Percentiles rank a stretch among this genome's conserved stretches.
phyloP scores from a whole-genome alignment of 805 yeast species.

The Saturnispora halmiae region DNA sequence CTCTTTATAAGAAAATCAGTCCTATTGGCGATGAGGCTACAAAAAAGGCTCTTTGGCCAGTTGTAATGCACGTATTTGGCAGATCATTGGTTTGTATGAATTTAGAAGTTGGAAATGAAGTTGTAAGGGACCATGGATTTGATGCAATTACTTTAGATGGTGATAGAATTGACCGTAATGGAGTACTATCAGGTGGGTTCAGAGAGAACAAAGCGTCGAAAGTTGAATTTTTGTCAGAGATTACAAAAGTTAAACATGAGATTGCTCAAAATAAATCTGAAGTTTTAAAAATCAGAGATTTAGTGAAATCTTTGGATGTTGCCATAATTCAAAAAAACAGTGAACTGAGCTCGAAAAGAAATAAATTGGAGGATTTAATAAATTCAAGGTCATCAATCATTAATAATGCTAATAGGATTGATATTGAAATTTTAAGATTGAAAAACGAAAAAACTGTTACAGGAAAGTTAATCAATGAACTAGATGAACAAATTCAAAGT shows the following conservation, averaged over 20 bases:
- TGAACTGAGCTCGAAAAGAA: conserved; percentile 29
- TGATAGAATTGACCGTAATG: conserved; percentile 75
- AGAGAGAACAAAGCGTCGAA: conserved; percentile 61
- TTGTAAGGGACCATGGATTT: conserved; percentile 51
- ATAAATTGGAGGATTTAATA: conserved; percentile 36
- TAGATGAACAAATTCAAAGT: conserved; percentile 28
- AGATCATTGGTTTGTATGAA: conserved; percentile 68
- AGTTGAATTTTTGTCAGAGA: conserved; percentile 55
- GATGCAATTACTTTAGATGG: conserved; percentile 88
- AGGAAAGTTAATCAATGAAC: conserved; percentile 29
- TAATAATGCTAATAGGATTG: conserved; percentile 33
- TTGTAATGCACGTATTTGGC: conserved; percentile 74
- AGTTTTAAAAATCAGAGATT: conserved; percentile 30
- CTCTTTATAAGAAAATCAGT: conserved; percentile 60
- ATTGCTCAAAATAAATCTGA: conserved; percentile 33
- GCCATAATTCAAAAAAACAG: conserved; percentile 44
- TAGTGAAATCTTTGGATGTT: conserved; percentile 39
- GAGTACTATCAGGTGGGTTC: conserved; percentile 84
- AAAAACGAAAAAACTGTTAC: conserved; percentile 36
- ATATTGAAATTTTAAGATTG: conserved; percentile 33
- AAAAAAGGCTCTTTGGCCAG: conserved; percentile 48
- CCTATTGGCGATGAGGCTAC: conserved; percentile 30
- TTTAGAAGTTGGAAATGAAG: conserved; percentile 56
- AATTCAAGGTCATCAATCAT: conserved; percentile 36
- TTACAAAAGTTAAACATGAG: conserved; percentile 44